Base-by-base conservation (phyloP, 2,329 filamentous ascomycete genomes). In the Purpureocillium lavendulum region DNA sequence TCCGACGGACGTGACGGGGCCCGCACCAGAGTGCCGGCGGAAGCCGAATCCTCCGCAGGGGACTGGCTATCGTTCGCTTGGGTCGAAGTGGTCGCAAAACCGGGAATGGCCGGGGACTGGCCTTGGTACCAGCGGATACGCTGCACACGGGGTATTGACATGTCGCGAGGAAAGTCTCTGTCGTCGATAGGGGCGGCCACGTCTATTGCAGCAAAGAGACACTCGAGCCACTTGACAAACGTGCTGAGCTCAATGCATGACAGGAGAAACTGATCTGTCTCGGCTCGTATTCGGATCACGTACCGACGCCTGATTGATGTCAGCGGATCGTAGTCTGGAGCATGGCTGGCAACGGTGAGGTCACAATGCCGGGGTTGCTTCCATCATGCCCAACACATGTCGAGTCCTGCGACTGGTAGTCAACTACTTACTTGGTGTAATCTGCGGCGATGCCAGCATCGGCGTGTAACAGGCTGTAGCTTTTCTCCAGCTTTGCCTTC, bases 371-470 rank as follows among this genome's bases (percentile, higher is more conserved):
- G 21, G 5, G 21, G 6, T 6, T 26, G 21, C 21, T 26, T 10
- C 6, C 21, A 26, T 26, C 6, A 6, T 26, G 21, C 21, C 21
- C 21, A 26, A 10, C 21, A 26, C 21, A 26, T 26, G 6, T 26
- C 10, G 21, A 26, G 21, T 6, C 10, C 36, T 33, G 38, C 11
- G 40, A 21, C 10, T 10, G 33, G 32, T 13, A 21, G 16, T 26
- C 6, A 26, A 16, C 8, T 13, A 67, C 74, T 50, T 59, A 80
- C 72, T 86, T 84, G 50, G 73, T 70, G 55, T 84, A 82, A 58
- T 88, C 84, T 13, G 77, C 73, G 9, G 84, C 84, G 45, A 87
- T 74, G 10, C 84, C 84, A 16, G 83, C 76, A 58, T 88, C 84
- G 16, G 83, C 84, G 54, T 87, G 80, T 46, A 86, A 73, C 35